Evolutionary conservation across 768 basidiomycete genomes (phyloP).

Genomic region (Royoungia palumana): DNA sequence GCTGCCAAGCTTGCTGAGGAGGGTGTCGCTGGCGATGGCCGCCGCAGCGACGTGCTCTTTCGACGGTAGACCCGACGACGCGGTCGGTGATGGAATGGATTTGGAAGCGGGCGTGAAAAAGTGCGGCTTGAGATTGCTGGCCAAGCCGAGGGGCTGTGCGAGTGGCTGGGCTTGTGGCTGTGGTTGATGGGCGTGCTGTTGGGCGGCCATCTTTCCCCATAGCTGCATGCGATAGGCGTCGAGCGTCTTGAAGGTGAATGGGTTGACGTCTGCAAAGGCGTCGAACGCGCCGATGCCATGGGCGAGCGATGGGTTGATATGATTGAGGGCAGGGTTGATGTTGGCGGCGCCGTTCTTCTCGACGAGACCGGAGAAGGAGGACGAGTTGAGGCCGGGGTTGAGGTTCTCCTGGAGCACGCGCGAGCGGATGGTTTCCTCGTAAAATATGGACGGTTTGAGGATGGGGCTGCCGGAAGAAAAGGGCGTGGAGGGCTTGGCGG

Average conservation of each 20-base stretch:
- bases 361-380: slow-evolving; percentile 18
- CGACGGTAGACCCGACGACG: slow-evolving; percentile 34
- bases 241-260: slow-evolving; percentile 83
- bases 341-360: slow-evolving; percentile 33
- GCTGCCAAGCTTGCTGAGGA: slow-evolving; percentile 62
- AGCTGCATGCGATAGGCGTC: slow-evolving; percentile 90
- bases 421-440: slow-evolving; percentile 26
- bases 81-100: slow-evolving; percentile 34
- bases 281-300: slow-evolving; percentile 55
- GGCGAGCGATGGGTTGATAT: slow-evolving; percentile 21
- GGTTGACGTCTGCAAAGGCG: slow-evolving; percentile 73
- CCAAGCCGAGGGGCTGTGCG: slow-evolving; percentile 35
- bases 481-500: slow-evolving; percentile 21
- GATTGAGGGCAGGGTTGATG: slow-evolving; percentile 28
- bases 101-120: slow-evolving; percentile 25
- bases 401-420: slow-evolving; percentile 23
- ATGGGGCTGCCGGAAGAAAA: slow-evolving; percentile 26
- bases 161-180: slow-evolving; percentile 30
- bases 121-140: slow-evolving; percentile 39
- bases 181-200: slow-evolving; percentile 46
- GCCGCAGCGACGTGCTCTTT: slow-evolving; percentile 42
- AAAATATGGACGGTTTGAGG: slow-evolving; percentile 31
- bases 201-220: slow-evolving; percentile 86
- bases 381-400: slow-evolving; percentile 27
- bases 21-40: slow-evolving; percentile 74